Evolutionary conservation across 139 green algal genomes (phyloP).

Genomic region (Auxenochlorella pyrenoidosa): DNA sequence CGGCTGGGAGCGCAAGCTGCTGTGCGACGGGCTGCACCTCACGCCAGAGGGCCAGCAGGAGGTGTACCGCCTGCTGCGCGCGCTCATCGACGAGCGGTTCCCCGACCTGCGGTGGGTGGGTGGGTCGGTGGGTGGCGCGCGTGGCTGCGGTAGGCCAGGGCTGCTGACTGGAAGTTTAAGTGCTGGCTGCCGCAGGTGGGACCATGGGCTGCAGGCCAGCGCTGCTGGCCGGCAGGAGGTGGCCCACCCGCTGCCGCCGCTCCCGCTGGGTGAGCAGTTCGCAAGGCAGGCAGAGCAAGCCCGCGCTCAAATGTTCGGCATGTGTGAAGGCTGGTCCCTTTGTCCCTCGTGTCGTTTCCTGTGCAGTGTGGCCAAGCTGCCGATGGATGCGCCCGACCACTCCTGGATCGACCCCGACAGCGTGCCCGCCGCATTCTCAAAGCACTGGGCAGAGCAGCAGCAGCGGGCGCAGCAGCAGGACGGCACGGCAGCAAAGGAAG

Average conservation of each 20-base stretch:
- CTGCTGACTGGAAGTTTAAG: background rate
- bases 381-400: slow-evolving; percentile 43
- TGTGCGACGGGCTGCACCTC: slow-evolving; percentile 84
- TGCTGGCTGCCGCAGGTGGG: too few species aligned
- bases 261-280: too few species aligned
- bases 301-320: too few species aligned
- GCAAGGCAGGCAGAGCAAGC: too few species aligned
- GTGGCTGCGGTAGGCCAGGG: background rate
- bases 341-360: too few species aligned
- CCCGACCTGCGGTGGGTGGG: slow-evolving; percentile 55
- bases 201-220: too few species aligned
- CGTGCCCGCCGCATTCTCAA: background rate
- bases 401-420: slow-evolving; percentile 14
- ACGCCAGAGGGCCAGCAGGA: slow-evolving; percentile 60
- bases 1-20: slow-evolving; percentile 43
- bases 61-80: slow-evolving; percentile 57
- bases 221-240: background rate
- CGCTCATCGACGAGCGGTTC: slow-evolving; percentile 49
- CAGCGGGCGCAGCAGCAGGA: background rate
- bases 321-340: too few species aligned
- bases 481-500: background rate
- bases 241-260: too few species aligned
- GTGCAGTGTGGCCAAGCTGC: slow-evolving; percentile 30
- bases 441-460: background rate
- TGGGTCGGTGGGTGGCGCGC: too few species aligned